A percentile compares a stretch with the other conserved stretches of the same genome.
Evolutionary conservation across 1,284 basidiomycete genomes (phyloP).

Genomic region (Apiotrichum domesticum): DNA sequence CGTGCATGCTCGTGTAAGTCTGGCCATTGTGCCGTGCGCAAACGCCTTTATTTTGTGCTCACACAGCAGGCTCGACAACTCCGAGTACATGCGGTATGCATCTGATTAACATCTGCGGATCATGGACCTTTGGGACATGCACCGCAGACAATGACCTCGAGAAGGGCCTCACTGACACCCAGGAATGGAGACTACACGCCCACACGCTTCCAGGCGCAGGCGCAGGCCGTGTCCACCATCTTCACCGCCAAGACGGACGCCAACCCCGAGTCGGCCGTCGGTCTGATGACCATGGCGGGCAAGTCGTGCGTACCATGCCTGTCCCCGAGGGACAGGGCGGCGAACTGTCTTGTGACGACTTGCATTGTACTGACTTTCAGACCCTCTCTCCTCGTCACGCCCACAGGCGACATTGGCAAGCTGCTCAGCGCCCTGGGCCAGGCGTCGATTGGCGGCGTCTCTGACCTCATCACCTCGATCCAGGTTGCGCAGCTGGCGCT

Average conservation of each 20-base stretch:
- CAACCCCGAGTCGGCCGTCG: constrained; percentile 96
- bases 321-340: no score
- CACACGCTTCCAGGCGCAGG: constrained; percentile 79
- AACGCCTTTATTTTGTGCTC: neutral
- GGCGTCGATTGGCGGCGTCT: constrained; percentile 66
- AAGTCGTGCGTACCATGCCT: constrained; percentile 61
- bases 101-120: neutral
- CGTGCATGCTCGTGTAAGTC: constrained; percentile 67
- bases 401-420: constrained; percentile 91
- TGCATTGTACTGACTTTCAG: constrained; percentile 47
- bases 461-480: constrained; percentile 82
- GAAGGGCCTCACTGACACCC: constrained; percentile 4
- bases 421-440: constrained; percentile 75
- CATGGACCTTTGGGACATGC: no score
- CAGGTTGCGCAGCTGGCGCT: constrained; percentile 91
- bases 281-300: constrained; percentile 95
- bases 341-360: neutral
- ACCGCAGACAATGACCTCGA: no score
- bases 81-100: constrained; percentile 74
- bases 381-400: constrained; percentile 90
- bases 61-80: constrained; percentile 70
- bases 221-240: constrained; percentile 83
- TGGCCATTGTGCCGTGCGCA: neutral
- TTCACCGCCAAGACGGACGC: constrained; percentile 91
- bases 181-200: constrained; percentile 88